Percentiles rank a stretch among this genome's conserved stretches.
Conservation (phyloP, 176 grass and related monocot genomes). For the Themeda triandra region DNA sequence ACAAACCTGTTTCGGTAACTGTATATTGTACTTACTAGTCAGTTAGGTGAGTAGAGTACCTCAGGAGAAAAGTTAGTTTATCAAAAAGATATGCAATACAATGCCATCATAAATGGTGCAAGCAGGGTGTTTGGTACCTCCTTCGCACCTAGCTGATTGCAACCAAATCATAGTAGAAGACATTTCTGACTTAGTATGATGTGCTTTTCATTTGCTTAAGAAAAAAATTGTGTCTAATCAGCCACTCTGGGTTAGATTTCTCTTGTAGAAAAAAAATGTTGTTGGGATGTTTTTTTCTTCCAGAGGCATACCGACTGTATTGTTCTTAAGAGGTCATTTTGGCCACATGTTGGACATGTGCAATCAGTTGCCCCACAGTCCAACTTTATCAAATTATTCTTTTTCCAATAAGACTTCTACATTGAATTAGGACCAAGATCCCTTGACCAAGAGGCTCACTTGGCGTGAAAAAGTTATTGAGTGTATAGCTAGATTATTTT, state of each 20-base stretch:
- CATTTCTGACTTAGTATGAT: no score
- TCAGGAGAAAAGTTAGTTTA: no score
- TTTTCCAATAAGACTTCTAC: no score
- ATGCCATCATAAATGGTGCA: background rate
- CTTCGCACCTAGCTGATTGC: background rate
- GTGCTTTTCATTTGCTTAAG: background rate
- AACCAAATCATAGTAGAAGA: background rate
- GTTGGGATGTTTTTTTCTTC: background rate
- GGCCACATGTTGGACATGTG: no score
- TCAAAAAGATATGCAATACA: background rate
- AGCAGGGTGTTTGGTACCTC: background rate
- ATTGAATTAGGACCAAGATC: background rate
- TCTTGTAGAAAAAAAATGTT: background rate
- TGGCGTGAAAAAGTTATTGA: background rate
- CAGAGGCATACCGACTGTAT: background rate
- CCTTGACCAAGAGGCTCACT: background rate
- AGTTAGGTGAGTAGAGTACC: no score
- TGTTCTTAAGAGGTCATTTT: background rate
- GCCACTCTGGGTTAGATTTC: background rate
- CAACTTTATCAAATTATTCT: no score
- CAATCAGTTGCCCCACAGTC: no score
- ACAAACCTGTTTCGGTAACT: no score
- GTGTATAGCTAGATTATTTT: background rate
- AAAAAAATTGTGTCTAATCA: background rate
- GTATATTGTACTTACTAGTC: no score